Evolutionary conservation across 164 flowering plant genomes (phyloP), one percentile per base, ranked within the genome.

Genomic region (Annona squamosa): DNA sequence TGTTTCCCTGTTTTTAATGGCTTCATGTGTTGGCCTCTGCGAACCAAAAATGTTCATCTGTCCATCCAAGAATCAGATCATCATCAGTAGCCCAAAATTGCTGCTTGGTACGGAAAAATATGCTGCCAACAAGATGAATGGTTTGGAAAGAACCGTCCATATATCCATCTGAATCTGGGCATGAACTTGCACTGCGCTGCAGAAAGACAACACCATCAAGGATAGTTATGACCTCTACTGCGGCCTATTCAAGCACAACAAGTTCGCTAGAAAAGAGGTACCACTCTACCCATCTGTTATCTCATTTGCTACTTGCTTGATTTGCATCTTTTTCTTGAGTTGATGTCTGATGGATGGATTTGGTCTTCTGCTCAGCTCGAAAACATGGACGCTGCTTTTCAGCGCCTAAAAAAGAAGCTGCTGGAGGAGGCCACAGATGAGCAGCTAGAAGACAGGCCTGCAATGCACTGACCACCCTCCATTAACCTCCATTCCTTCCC

Each of bases 191-290:
- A 26, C 37, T 26, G 37, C 37, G 37, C 13, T 52, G 85, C 89
- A 89, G 91, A 88, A 78, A 79, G 91, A 88, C 18, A 85, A 69
- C 76, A 80, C 85, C 1, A 19, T 81, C 63, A 80, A 68, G 43
- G 80, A 86, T 73, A 90, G 94, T 74, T 87, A 82, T 37, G 97
- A 91, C 67, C 78, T 90, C 47, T 91, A 81, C 70, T 76, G 83
- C 42, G 94, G 97, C 68, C 74, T 91, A 52, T 90, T 79, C 68
- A 48, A 87, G 71, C 84, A 85, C 65, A 90, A 90, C 66, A 85
- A 82, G 73, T 87, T 83, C 69, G 92, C 97, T 44, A 81, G 76
- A 67, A 83, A 83, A 71, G 90, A 88, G 90, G 94, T 89, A 84
- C 9, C 61, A 43, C 13, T 66, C 63, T 71, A 1, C 46, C 26